phyloP scores from a whole-genome alignment of 2,329 filamentous ascomycete genomes.

The Botrytis sinoallii region DNA sequence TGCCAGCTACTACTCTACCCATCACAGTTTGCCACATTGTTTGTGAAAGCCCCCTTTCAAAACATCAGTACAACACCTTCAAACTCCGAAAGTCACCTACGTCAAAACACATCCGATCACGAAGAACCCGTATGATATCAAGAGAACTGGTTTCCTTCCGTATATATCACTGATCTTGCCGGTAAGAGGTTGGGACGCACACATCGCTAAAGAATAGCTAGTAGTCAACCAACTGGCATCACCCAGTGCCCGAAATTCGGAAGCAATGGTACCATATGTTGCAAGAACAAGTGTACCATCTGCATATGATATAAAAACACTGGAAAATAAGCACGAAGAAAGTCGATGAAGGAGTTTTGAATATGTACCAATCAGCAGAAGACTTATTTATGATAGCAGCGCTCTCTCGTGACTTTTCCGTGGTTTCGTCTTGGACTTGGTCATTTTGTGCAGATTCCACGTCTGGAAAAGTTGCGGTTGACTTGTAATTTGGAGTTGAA shows the following conservation, averaged over 20 bases:
- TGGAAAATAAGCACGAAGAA: slow-evolving; percentile 24
- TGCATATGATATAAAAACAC: slow-evolving; percentile 63
- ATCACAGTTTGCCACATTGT: slow-evolving; percentile 64
- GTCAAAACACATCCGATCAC: slow-evolving; percentile 53
- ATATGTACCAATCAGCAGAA: slow-evolving; percentile 28
- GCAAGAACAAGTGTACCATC: slow-evolving; percentile 65
- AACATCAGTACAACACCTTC: not conserved
- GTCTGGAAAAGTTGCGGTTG: slow-evolving; percentile 1
- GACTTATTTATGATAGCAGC: slow-evolving; percentile 24
- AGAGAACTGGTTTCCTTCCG: slow-evolving; percentile 62
- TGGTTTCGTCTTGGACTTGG: not conserved
- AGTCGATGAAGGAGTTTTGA: not conserved
- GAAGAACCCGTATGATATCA: slow-evolving; percentile 64
- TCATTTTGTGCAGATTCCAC: slow-evolving; percentile 12
- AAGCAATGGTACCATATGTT: slow-evolving; percentile 60
- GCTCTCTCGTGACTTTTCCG: not conserved
- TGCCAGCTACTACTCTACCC: slow-evolving; percentile 51
- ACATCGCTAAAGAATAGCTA: slow-evolving; percentile 70
- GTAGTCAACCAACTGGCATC: slow-evolving; percentile 56
- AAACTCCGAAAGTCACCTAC: not conserved
- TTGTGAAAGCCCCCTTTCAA: slow-evolving; percentile 59
- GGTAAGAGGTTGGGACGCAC: slow-evolving; percentile 72
- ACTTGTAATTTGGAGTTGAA: slow-evolving; percentile 20
- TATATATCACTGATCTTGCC: slow-evolving; percentile 71
- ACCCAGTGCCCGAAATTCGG: slow-evolving; percentile 55